Conservation (phyloP, 192 early-diverging fungal species). For the Coemansia furcata region DNA sequence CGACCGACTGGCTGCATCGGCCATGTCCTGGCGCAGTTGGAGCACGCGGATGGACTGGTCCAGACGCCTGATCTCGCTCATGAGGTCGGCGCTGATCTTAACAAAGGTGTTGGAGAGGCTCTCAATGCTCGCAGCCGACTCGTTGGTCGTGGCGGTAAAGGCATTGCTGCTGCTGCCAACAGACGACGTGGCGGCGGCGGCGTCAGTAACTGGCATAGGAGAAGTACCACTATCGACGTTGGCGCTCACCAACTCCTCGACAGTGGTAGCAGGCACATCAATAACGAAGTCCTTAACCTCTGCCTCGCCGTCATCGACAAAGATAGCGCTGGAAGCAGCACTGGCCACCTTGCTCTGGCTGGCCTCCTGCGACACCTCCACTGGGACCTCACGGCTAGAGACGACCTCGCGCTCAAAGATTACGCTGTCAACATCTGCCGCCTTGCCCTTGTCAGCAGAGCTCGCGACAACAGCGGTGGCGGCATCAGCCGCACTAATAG, state of each 20-base stretch:
- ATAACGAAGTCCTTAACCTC: not conserved
- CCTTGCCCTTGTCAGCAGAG: not conserved
- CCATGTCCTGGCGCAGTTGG: slow-evolving; percentile 35
- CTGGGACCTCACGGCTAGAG: not conserved
- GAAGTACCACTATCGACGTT: not conserved
- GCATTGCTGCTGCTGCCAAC: not conserved
- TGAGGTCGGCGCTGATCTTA: slow-evolving; percentile 46
- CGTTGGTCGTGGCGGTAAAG: not conserved
- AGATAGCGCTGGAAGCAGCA: not conserved
- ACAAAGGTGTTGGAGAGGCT: slow-evolving; percentile 40
- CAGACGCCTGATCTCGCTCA: slow-evolving; percentile 42
- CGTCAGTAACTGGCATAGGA: not conserved
- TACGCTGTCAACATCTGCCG: not conserved
- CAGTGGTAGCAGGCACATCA: not conserved
- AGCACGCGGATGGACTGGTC: slow-evolving; percentile 42
- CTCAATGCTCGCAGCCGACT: slow-evolving; percentile 14
- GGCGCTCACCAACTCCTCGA: not conserved
- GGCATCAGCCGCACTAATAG: not conserved
- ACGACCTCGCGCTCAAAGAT: not conserved
- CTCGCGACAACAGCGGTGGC: not conserved
- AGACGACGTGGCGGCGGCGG: not conserved
- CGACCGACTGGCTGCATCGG: slow-evolving; percentile 11
- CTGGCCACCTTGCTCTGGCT: not conserved
- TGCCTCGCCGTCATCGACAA: not conserved
- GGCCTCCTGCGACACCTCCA: not conserved